These are phyloP conservation scores for Venustampulla echinocandica DNA, from an alignment of 495 filamentous ascomycete species.

Conservation along the genomic window DNA sequence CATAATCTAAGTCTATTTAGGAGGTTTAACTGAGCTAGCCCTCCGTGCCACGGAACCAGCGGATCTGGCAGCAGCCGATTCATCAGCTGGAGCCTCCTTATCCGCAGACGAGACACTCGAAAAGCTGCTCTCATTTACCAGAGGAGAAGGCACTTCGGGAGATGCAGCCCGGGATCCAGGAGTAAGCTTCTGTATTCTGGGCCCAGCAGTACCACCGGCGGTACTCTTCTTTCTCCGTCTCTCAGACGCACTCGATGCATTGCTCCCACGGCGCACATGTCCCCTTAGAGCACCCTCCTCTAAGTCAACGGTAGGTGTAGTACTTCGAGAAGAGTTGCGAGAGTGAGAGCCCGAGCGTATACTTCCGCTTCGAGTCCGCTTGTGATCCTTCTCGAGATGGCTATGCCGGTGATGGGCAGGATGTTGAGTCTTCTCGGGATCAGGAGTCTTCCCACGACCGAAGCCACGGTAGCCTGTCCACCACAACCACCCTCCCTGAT, in stretches of 20 bases:
- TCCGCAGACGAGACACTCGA: constrained; percentile 21
- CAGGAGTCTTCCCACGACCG: constrained; percentile 26
- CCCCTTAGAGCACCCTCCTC: constrained; percentile 13
- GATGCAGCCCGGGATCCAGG: constrained; percentile 40
- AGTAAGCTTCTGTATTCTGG: too few relatives aligned
- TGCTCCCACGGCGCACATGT: constrained; percentile 35
- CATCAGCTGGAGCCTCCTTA: constrained; percentile 8
- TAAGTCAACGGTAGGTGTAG: constrained; percentile 14
- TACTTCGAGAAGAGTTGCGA: constrained; percentile 34
- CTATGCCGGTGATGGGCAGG: constrained; percentile 22
- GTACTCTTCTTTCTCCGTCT: constrained; percentile 27
- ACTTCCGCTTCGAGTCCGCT: constrained; percentile 39
- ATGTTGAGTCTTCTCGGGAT: constrained; percentile 29
- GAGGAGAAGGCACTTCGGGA: constrained; percentile 41
- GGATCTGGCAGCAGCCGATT: constrained; percentile 12
- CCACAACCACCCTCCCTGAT: constrained; percentile 74
- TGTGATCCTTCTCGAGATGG: constrained; percentile 24
- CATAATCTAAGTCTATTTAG: too few relatives aligned
- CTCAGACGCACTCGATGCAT: constrained; percentile 38
- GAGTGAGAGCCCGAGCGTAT: constrained; percentile 39
- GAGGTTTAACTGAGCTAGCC: not conserved
- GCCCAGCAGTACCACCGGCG: constrained; percentile 3
- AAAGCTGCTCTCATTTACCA: constrained; percentile 39
- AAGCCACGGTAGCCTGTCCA: constrained; percentile 62
- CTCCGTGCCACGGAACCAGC: constrained; percentile 6